Evolutionary conservation across 2,329 filamentous ascomycete genomes (phyloP).

Genomic region (Xylariaceae sp.): DNA sequence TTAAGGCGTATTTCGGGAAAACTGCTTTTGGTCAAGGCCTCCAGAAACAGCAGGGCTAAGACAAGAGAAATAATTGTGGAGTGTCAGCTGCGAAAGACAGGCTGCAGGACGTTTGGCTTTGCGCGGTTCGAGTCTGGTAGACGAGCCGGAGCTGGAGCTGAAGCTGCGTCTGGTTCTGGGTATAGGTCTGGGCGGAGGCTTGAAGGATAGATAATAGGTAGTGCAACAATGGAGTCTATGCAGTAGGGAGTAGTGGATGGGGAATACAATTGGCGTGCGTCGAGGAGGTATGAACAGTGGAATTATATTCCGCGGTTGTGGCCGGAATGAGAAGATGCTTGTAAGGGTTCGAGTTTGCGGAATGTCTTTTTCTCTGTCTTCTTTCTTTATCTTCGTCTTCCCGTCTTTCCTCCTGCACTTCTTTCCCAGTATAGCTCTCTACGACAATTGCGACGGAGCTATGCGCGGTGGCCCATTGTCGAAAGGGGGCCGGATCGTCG

Average conservation of each 20-base stretch:
- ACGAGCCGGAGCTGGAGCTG: neutral
- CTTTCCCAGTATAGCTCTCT: slow-evolving; percentile 16
- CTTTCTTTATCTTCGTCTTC: slow-evolving; percentile 3
- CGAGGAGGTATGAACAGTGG: slow-evolving; percentile 4
- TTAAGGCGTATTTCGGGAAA: slow-evolving; percentile 19
- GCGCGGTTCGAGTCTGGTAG: slow-evolving; percentile 14
- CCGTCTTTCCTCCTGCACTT: slow-evolving; percentile 11
- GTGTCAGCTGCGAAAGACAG: slow-evolving; percentile 17
- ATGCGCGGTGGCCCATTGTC: slow-evolving; percentile 31
- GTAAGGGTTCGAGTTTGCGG: slow-evolving; percentile 1
- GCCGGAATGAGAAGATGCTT: slow-evolving; percentile 5
- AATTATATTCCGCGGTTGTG: slow-evolving; percentile 7
- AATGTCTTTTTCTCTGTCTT: slow-evolving; percentile 7
- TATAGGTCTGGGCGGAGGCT: slow-evolving; percentile 1
- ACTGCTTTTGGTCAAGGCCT: slow-evolving; percentile 19
- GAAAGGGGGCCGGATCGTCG: slow-evolving; percentile 22
- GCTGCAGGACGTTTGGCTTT: slow-evolving; percentile 18
- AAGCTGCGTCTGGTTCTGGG: too few species aligned
- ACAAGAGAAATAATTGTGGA: slow-evolving; percentile 15
- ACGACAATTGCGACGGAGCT: slow-evolving; percentile 31
- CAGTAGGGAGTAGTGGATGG: slow-evolving; percentile 4
- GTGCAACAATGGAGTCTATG: slow-evolving; percentile 14
- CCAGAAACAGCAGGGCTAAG: slow-evolving; percentile 22
- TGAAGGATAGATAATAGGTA: slow-evolving; percentile 5
- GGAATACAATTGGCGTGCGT: slow-evolving; percentile 13